Evolutionary conservation across 2,329 filamentous ascomycete genomes (phyloP), one percentile per base, ranked within the genome.

Genomic region (Polychaeton citri): DNA sequence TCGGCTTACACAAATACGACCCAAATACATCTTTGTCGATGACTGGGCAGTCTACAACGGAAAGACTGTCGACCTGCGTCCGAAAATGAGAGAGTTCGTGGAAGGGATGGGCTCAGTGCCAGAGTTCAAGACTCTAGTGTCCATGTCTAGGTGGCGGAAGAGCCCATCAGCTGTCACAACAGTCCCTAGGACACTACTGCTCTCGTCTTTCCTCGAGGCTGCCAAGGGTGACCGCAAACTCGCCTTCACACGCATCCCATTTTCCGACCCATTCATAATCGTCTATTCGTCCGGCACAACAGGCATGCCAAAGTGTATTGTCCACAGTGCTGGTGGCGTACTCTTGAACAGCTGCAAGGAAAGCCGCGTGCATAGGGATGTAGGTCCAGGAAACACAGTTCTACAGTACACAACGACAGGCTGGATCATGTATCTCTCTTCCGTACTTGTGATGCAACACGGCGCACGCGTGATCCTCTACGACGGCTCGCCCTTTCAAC

Each of bases 361-460:
- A 56, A 87, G 93, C 54, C 71, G 80, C 32, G 68, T 96, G 3
- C 88, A 96, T 55, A 83, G 81, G 55, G 85, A 86, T 16, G 75
- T 98, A 43, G 68, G 71, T 6, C 71, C 79, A 0, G 64, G 68
- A 2, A 83, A 86, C 30, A 72, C 79, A 16, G 69, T 95, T 52
- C 82, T 95, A 58, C 95, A 95, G 64, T 95, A 87, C 63, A 94
- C 86, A 1, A 95, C 87, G 3, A 86, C 80, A 8, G 92, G 85
- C 0, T 95, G 87, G 90, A 96, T 98, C 87, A 96, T 96, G 88
- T 95, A 87, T 85, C 88, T 96, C 57, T 96, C 88, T 87, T 78
- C 87, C 28, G 73, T 95, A 15, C 88, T 84, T 1, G 84, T 79
- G 5, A 74, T 96, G 3, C 82, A 86, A 7, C 78, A 76, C 20